Conservation (phyloP, 495 filamentous ascomycete species). For the Neurospora sp. region DNA sequence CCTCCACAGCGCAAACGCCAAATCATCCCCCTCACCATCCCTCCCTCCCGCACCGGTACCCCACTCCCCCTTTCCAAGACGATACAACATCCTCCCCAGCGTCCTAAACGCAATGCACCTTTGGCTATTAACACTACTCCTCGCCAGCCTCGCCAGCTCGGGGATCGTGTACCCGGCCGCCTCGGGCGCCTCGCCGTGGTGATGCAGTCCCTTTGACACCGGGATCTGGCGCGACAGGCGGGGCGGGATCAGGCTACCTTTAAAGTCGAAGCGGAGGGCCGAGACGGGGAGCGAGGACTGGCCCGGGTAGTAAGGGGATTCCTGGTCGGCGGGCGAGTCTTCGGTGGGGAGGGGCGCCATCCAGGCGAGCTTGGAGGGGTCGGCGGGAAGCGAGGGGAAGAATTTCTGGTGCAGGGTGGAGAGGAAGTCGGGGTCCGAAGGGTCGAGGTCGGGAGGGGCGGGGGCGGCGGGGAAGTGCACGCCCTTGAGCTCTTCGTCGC, state of each 20-base stretch:
- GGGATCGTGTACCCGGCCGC: constrained; percentile 90
- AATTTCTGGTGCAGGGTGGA: constrained; percentile 77
- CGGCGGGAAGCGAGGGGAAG: constrained; percentile 76
- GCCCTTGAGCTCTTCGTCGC: constrained; percentile 13
- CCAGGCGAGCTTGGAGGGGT: constrained; percentile 83
- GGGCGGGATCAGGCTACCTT: constrained; percentile 66
- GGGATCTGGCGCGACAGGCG: constrained; percentile 60
- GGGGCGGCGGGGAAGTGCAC: constrained; percentile 30
- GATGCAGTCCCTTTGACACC: constrained; percentile 70
- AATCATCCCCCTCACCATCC: constrained; percentile 37
- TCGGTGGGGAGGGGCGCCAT: constrained; percentile 60
- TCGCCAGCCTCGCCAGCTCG: constrained; percentile 71
- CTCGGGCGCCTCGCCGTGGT: constrained; percentile 87
- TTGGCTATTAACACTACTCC: constrained; percentile 76
- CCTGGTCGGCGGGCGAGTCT: constrained; percentile 47
- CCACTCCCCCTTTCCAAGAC: constrained; percentile 72
- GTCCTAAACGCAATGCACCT: constrained; percentile 88
- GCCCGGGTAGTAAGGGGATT: constrained; percentile 69
- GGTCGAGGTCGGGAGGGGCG: constrained; percentile 62
- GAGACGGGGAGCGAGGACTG: constrained; percentile 62
- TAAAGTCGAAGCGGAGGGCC: constrained; percentile 80
- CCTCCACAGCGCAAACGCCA: constrained; percentile 57
- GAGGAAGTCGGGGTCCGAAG: constrained; percentile 71
- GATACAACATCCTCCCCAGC: constrained; percentile 73
- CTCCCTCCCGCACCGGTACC: constrained; percentile 48